These are phyloP conservation scores for Phaeodactylum tricornutum DNA, from an alignment of 108 stramenopile species.

Conservation along the genomic window DNA sequence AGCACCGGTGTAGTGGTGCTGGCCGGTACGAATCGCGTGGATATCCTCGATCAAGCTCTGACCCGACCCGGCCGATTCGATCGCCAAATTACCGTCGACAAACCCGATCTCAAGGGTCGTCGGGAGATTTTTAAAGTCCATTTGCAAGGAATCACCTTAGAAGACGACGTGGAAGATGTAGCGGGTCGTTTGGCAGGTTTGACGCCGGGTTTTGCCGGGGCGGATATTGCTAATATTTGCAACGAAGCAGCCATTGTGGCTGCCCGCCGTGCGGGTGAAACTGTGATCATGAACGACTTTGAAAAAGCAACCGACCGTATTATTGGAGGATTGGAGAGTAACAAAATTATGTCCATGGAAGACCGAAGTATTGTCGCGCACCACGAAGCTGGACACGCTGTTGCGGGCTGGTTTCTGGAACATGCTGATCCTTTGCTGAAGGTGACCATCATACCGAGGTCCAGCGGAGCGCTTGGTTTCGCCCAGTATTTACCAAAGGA, in stretches of 20 bases:
- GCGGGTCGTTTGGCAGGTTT: slow-evolving; percentile 85
- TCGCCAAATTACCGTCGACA: slow-evolving; percentile 89
- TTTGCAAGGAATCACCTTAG: slow-evolving; percentile 71
- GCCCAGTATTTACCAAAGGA: slow-evolving; percentile 97
- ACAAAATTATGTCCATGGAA: slow-evolving; percentile 85
- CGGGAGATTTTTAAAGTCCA: slow-evolving; percentile 90
- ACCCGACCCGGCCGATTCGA: slow-evolving; percentile 91
- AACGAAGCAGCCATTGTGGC: slow-evolving; percentile 98
- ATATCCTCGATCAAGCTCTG: slow-evolving; percentile 88
- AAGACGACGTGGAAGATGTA: slow-evolving; percentile 47
- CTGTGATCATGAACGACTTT: slow-evolving; percentile 83
- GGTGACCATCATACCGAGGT: slow-evolving; percentile 93
- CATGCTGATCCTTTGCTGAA: slow-evolving; percentile 94
- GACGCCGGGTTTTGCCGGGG: slow-evolving; percentile 93
- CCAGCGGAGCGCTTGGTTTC: slow-evolving; percentile 87
- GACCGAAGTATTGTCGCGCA: slow-evolving; percentile 90
- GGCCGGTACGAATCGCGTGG: slow-evolving; percentile 92
- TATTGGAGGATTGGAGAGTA: slow-evolving; percentile 92
- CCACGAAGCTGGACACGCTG: slow-evolving; percentile 98
- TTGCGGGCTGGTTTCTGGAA: slow-evolving; percentile 92
- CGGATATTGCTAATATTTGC: slow-evolving; percentile 96
- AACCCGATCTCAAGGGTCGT: slow-evolving; percentile 89
- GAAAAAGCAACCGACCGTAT: slow-evolving; percentile 91
- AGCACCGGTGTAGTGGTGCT: slow-evolving; percentile 81
- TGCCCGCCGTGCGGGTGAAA: slow-evolving; percentile 79